A percentile compares a stretch with the other conserved stretches of the same genome.
These are phyloP conservation scores for Solanum pennellii DNA, from an alignment of 257 asterid species.

Conservation along the genomic window DNA sequence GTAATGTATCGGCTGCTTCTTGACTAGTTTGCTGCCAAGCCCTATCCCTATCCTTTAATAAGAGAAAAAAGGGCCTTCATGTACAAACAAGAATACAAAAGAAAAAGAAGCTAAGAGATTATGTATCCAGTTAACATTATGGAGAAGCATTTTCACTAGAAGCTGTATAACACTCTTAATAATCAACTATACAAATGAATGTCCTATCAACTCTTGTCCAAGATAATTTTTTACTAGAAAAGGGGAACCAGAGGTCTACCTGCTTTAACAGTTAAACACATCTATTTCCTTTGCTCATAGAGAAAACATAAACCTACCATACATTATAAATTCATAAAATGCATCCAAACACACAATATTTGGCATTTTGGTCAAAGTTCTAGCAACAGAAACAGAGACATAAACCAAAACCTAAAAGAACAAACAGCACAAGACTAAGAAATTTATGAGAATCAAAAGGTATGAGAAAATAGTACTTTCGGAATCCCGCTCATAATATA, in stretches of 20 bases:
- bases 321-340: background rate
- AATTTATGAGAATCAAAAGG: background rate
- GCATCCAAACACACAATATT: background rate
- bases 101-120: background rate
- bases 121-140: background rate
- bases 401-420: background rate
- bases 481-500: background rate
- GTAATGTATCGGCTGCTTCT: background rate
- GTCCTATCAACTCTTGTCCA: background rate
- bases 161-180: background rate
- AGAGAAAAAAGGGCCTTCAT: background rate
- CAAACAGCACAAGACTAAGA: background rate
- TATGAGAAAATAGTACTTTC: background rate
- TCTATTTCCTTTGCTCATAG: background rate
- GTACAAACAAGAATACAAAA: background rate
- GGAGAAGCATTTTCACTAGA: background rate
- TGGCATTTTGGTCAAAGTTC: background rate
- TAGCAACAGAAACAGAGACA: background rate
- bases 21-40: background rate
- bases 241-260: background rate
- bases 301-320: background rate
- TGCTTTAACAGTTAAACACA: background rate
- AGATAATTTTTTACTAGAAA: background rate
- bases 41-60: background rate
- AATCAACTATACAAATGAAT: background rate